Evolutionary conservation across 2,329 filamentous ascomycete species (phyloP), one percentile per base, ranked within the genome.

Genomic region (Stenocarpella maydis): DNA sequence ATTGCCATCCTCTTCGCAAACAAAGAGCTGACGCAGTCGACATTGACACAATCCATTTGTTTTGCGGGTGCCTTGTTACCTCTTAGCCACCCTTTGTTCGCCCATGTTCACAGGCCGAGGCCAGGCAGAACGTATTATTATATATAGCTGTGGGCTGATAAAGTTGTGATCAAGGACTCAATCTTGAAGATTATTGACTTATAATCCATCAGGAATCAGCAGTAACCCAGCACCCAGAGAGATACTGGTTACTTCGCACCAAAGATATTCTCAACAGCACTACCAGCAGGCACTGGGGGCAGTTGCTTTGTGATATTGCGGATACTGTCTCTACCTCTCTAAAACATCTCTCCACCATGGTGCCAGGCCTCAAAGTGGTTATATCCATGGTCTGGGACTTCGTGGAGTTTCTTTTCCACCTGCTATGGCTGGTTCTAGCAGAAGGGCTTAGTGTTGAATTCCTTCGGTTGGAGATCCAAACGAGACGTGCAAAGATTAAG

Each of bases 341-440:
- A 34, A 9, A 34, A 34, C 2, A 2, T 1, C 24, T 28, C 24
- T 9, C 4, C 4, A n/a, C 5, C 0, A 43, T 55, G 26, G 4
- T 4, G 6, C 39, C 12, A 5, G 19, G 7, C 8, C 12, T 31
- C 7, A 31, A 47, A 4, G n/a, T 5, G 0, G 21, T 66, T 8
- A 2, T 5, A 17, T 52, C 14, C 17, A 26, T 26, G 2, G 12
- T 43, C 14, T 15, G 24, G 28, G 19, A 2, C n/a, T n/a, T 66
- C 19, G 50, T 8, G 10, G n/a, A 34, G 19, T 47, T 55, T 37
- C n/a, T 49, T 1, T 55, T 66, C 4, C 50, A 66, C 24, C 39
- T 66, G 1, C 39, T 47, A 19, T 66, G 50, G 64, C 37, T 55
- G 50, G 37, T 34, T 50, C 55, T 66, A 9, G 41, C 24, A 37